A percentile compares a stretch with the other conserved stretches of the same genome.
Conservation (phyloP, 1,284 basidiomycete genomes). For the Gymnopus androsaceus region DNA sequence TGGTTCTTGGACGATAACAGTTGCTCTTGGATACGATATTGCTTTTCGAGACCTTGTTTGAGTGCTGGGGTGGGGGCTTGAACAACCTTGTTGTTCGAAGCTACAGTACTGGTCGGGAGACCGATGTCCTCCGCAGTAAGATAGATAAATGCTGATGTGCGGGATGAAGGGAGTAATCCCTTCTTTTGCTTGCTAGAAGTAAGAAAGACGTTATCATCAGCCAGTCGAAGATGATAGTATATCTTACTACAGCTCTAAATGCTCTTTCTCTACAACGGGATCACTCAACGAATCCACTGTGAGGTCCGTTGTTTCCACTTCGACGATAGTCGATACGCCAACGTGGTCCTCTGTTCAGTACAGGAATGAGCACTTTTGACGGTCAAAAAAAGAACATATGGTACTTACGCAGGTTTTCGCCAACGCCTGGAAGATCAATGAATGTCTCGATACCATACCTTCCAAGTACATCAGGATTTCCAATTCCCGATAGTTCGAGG, state of each 20-base stretch:
- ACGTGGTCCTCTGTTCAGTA: not conserved
- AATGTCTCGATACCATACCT: constrained; percentile 26
- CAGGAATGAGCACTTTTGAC: not conserved
- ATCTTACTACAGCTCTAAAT: not conserved
- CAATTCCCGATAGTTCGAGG: constrained; percentile 32
- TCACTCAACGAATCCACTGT: too few relatives aligned
- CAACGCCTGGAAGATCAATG: constrained; percentile 36
- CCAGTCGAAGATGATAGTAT: not conserved
- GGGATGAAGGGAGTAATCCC: not conserved
- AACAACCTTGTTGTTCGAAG: not conserved
- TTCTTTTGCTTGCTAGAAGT: constrained; percentile 1
- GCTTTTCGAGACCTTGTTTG: too few relatives aligned
- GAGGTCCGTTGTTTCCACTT: too few relatives aligned
- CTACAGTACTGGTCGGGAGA: not conserved
- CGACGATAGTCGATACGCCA: not conserved
- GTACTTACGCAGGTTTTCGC: constrained; percentile 30
- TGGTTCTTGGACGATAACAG: too few relatives aligned
- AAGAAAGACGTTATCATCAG: not conserved
- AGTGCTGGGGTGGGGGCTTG: too few relatives aligned
- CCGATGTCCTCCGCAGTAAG: not conserved
- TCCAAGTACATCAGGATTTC: constrained; percentile 28
- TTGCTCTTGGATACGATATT: too few relatives aligned
- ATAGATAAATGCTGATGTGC: not conserved
- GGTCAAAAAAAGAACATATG: not conserved
- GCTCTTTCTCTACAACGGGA: too few relatives aligned